Conservation (phyloP, 495 filamentous ascomycete genomes). For the Darksidea phi region DNA sequence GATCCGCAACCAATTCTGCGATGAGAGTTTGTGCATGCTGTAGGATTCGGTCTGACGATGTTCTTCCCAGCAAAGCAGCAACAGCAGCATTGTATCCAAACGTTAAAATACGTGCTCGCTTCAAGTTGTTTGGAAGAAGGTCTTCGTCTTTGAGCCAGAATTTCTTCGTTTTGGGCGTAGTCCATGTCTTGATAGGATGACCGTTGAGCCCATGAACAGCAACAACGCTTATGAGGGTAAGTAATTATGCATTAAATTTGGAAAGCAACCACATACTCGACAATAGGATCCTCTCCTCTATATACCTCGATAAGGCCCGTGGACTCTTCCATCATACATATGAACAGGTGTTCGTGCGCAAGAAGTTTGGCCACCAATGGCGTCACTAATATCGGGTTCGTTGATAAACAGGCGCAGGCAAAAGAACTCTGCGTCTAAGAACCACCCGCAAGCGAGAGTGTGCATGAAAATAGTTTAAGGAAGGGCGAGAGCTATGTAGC, state of each 20-base stretch:
- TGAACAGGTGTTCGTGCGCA: background rate
- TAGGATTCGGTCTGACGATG: slow-evolving; percentile 71
- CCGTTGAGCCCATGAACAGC: slow-evolving; percentile 80
- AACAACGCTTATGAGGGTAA: slow-evolving; percentile 31
- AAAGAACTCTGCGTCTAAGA: too few relatives aligned
- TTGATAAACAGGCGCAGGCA: too few relatives aligned
- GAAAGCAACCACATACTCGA: slow-evolving; percentile 12
- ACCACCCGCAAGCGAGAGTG: too few relatives aligned
- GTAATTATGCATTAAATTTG: slow-evolving; percentile 24
- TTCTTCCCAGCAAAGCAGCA: slow-evolving; percentile 54
- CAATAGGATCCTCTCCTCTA: slow-evolving; percentile 22
- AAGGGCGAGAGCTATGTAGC: too few relatives aligned
- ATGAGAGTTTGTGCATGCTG: slow-evolving; percentile 83
- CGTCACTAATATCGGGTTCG: too few relatives aligned
- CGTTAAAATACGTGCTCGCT: slow-evolving; percentile 67
- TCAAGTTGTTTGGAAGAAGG: slow-evolving; percentile 65
- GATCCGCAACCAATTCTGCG: slow-evolving; percentile 57
- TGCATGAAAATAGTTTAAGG: too few relatives aligned
- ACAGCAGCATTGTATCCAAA: slow-evolving; percentile 87
- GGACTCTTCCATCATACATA: background rate
- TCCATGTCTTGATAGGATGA: slow-evolving; percentile 73
- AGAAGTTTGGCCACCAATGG: too few relatives aligned
- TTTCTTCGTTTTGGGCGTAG: slow-evolving; percentile 55
- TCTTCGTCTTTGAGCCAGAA: slow-evolving; percentile 77
- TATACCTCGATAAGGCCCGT: slow-evolving; percentile 14